Evolutionary conservation across 148 eudicot species (phyloP).

Genomic region (Rhododendron henanense): DNA sequence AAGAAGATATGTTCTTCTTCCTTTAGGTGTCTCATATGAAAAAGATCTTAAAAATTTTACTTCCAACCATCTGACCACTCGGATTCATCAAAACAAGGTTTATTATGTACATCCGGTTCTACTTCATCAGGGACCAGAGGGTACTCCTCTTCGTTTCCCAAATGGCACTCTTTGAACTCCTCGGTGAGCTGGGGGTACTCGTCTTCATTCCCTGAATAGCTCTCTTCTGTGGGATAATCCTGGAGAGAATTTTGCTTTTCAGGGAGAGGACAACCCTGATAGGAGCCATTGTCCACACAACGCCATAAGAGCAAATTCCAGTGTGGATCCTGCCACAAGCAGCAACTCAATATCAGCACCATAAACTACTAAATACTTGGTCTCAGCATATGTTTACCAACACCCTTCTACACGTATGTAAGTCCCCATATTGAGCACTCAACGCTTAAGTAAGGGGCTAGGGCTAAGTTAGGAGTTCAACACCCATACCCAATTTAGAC

Average conservation of each 20-base stretch:
- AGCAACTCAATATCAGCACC: conserved; percentile 4
- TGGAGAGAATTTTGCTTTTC: conserved; percentile 28
- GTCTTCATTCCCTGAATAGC: not conserved
- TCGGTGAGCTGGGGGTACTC: conserved; percentile 7
- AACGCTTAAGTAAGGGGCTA: not conserved
- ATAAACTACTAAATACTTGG: conserved; percentile 5
- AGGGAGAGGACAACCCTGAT: conserved; percentile 84
- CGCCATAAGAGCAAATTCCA: conserved; percentile 83
- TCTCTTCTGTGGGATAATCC: conserved; percentile 19
- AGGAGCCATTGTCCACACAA: conserved; percentile 65
- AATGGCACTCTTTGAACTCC: conserved; percentile 1
- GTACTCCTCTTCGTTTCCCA: not conserved
- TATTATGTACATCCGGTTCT: not conserved
- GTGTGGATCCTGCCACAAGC: conserved; percentile 53
- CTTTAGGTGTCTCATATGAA: not conserved
- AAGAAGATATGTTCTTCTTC: not conserved
- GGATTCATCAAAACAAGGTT: conserved; percentile 38
- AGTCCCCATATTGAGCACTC: not conserved
- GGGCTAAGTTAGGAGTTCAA: not conserved
- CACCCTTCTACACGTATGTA: not conserved
- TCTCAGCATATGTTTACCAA: not conserved
- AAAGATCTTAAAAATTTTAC: conserved; percentile 6
- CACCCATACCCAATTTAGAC: not conserved
- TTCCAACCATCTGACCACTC: conserved; percentile 69
- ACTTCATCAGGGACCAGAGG: not conserved